Percentiles rank a stretch among this genome's conserved stretches.
phyloP scores from a whole-genome alignment of 331 rosid genomes.

The Malus hybrid region DNA sequence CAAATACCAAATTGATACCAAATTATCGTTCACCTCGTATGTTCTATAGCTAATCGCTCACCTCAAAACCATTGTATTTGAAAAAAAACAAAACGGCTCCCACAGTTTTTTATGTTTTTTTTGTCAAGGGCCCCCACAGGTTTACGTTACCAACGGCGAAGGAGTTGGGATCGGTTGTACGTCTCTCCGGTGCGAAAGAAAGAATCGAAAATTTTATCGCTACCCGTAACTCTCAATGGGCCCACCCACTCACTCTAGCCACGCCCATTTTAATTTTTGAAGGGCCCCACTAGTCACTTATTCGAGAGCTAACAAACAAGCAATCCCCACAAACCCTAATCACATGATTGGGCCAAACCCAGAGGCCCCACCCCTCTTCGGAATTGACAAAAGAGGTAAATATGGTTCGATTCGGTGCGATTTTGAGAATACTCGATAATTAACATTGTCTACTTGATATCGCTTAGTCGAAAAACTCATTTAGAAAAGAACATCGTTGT shows the following conservation, averaged over 20 bases:
- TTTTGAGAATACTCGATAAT: neutral
- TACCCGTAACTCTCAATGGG: neutral
- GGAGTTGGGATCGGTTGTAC: neutral
- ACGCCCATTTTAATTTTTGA: neutral
- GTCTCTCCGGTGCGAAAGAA: neutral
- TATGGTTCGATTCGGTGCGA: too few relatives aligned
- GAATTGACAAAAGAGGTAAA: neutral
- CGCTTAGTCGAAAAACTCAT: accelerated
- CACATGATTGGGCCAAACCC: neutral
- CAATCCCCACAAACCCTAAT: neutral
- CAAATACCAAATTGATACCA: too few relatives aligned
- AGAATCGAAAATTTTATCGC: neutral
- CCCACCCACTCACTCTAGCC: neutral
- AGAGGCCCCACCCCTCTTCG: neutral
- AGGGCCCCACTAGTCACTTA: neutral
- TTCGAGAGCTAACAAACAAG: neutral
- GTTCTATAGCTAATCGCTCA: neutral
- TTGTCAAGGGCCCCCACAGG: neutral
- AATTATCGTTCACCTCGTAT: too few relatives aligned
- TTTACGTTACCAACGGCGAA: neutral
- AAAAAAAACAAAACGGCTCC: neutral
- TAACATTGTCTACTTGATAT: neutral
- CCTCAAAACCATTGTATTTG: neutral
- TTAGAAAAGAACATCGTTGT: neutral
- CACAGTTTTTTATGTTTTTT: neutral